Base-by-base conservation (phyloP, 192 early-diverging fungal species). In the Coemansia umbellata region DNA sequence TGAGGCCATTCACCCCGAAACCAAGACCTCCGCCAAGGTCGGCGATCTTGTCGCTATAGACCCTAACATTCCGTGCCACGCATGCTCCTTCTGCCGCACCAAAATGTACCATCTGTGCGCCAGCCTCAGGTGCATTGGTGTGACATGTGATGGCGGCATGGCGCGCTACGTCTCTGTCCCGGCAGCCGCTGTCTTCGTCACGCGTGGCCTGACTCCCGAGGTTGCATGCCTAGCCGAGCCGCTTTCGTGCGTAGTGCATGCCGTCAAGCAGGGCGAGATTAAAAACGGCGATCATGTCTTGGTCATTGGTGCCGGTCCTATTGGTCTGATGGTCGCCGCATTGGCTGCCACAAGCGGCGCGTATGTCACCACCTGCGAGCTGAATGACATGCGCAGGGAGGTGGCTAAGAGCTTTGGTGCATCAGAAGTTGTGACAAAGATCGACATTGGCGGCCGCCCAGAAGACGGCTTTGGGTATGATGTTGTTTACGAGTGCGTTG, bases 111-210 rank as follows among this genome's bases (percentile, higher is more conserved):
- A 81, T 31, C 53, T 81, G 14, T 81, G 79, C 37, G 48, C n/a
- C 5, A 28, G 57, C 30, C 55, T 74, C 7, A 42, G 49, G 11
- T 69, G 59, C 52, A 78, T 78, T 17, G 79, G 79, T 17, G 76
- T 81, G 17, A 66, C 79, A 14, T 51, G 53, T n/a, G 53, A 81
- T 32, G 79, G 79, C 47, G 79, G 79, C 17, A 81, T 81, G 79
- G 60, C 76, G 11, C 52, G 64, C 24, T 66, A 81, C 22, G 79
- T 78, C 8, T 41, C 64, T 8, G 76, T 71, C 2, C 79, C 79
- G 13, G 49, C 60, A 9, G 27, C 37, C 14, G 62, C 70, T 5
- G 62, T 74, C 13, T 68, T 54, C 23, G 63, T 70, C 0, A 61
- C 76, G 8, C 13, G 33, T 3, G 47, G 60, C 5, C 50, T 81